Evolutionary conservation across 1,284 basidiomycete genomes (phyloP), one percentile per base, ranked within the genome.

Genomic region (Vanrija sp.): DNA sequence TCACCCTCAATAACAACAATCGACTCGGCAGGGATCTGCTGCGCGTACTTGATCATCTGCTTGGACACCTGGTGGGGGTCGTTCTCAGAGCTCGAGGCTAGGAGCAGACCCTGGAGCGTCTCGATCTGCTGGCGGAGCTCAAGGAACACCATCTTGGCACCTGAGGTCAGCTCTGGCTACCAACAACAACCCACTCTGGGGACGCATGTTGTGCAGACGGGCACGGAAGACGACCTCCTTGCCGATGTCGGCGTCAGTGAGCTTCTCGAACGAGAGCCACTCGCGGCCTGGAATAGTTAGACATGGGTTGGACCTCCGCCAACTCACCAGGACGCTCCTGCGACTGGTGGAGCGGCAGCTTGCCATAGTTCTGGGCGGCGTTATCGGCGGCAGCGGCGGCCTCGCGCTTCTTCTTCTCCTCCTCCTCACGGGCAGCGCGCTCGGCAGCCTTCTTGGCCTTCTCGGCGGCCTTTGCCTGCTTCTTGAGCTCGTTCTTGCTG

Each of bases 1-100:
- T 83, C 76, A 43, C 85, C 86, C 78, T 96, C 87, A 9, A 97
- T 88, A 34, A 93, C 84, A 9, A 98, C 89, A 65, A 99, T 93
- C 55, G 89, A 91, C 79, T 99, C 96, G 62, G 85, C 69, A 38
- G 86, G 80, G 49, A 98, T 80, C 40, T 83, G 73, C 19, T 86
- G 85, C 16, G 88, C 85, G 87, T 89, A 98, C 78, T 95, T 98
- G 53, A 92, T 84, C 96, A 99, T 98, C 76, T 96, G 93, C 77
- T 94, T 96, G 62, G 92, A 97, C 16, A 98, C 83, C 65, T 87
- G 87, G 57, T 86, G 88, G 21, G 86, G 85, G 38, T 88, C 81
- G 40, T 66, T 66, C 45, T 74, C 75, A 39, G 66, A 66, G 43
- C 56, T 60, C 23, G 71, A 65, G 46, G 89, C 85, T 42, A 83